These are phyloP conservation scores for Cladosporium sp. DNA, from an alignment of 2,329 filamentous ascomycete species.

Conservation along the genomic window DNA sequence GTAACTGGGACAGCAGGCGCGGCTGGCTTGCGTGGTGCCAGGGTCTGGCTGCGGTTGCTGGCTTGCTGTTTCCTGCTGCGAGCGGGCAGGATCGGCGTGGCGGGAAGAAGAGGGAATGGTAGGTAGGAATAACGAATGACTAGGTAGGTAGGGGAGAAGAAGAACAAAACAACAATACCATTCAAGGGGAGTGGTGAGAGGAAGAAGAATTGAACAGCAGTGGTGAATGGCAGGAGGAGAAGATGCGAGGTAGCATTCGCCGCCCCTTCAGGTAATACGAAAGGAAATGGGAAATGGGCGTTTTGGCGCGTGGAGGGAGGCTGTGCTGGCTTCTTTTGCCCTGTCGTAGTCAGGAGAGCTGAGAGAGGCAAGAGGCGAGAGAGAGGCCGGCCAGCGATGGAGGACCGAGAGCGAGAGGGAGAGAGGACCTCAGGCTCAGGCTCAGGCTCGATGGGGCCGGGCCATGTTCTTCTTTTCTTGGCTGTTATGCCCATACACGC, in stretches of 20 bases:
- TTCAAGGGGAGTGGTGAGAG: no score
- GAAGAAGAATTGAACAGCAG: not conserved
- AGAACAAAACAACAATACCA: not conserved
- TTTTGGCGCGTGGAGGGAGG: not conserved
- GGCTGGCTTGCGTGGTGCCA: not conserved
- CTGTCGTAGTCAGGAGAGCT: not conserved
- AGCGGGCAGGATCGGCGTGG: conserved; percentile 10
- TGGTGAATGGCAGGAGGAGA: not conserved
- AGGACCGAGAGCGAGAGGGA: no score
- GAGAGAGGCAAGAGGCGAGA: not conserved
- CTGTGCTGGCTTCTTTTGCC: not conserved
- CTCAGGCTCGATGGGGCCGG: no score
- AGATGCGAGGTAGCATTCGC: no score
- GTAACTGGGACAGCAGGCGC: not conserved
- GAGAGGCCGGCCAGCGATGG: not conserved
- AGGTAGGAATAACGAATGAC: not conserved
- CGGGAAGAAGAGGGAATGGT: not conserved
- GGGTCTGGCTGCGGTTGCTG: conserved; percentile 10
- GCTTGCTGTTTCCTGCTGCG: not conserved
- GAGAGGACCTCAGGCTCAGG: no score
- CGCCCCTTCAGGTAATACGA: not conserved
- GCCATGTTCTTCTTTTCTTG: no score
- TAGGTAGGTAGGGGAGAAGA: not conserved
- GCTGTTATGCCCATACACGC: not conserved
- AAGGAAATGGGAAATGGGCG: not conserved